phyloP scores from a whole-genome alignment of 176 grass and related monocot species.

The Bolboschoenus planiculmis region DNA sequence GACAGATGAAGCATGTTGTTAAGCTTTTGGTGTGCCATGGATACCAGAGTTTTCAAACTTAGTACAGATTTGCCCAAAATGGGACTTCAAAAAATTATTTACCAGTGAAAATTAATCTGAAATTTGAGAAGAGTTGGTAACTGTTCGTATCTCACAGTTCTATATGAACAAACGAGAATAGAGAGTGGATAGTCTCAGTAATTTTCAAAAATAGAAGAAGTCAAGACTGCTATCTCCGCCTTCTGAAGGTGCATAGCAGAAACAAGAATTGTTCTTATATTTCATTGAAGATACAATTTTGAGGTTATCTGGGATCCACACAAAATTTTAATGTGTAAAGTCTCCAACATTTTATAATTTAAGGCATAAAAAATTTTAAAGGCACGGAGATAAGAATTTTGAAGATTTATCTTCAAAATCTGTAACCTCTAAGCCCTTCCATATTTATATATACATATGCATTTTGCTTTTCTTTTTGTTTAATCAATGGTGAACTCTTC shows the following conservation, averaged over 20 bases:
- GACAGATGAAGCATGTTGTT: background rate
- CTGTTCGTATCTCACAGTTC: background rate
- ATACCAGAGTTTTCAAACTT: background rate
- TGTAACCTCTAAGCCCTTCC: background rate
- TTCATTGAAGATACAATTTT: background rate
- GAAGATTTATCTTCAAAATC: background rate
- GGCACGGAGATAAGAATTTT: background rate
- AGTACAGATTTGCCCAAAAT: background rate
- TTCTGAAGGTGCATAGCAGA: background rate
- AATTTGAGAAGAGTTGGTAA: background rate
- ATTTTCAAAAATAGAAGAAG: background rate
- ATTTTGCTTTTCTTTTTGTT: background rate
- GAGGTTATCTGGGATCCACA: background rate
- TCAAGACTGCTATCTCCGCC: background rate
- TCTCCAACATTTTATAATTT: background rate
- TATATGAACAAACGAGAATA: background rate
- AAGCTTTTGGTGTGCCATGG: background rate
- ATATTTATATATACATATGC: background rate
- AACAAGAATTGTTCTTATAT: background rate
- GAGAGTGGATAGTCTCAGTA: background rate
- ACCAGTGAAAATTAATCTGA: background rate
- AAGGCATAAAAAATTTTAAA: background rate
- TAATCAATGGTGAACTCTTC: background rate
- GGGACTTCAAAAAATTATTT: slow-evolving; percentile 1
- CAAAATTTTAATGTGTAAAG: background rate